Base-by-base conservation (phyloP, 2,329 filamentous ascomycete species). In the Graphiopsis chlorocephala region DNA sequence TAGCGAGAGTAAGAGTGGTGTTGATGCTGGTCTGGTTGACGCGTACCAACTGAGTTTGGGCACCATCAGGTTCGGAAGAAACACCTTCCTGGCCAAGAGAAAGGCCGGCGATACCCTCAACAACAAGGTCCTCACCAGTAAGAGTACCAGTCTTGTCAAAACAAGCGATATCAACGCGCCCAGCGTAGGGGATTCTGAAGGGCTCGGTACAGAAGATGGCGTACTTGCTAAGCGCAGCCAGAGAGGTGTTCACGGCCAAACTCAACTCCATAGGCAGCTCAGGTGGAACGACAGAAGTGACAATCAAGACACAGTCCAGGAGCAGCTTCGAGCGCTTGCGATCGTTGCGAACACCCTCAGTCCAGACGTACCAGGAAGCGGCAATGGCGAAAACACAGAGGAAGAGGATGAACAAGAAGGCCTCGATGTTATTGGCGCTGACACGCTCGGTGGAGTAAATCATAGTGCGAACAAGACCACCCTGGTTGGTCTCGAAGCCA, bases 171-270 rank as follows among this genome's bases (percentile, higher is more conserved):
- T 99, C 96, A 66, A 99, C 91, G 68, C 95, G 91, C 33, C 95
- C 95, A 70, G 93, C 96, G 72, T 91, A 98, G 0, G 96, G 96
- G 73, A 99, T 99, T 64, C 95, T 90, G 87, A 99, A 99, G 29
- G 95, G 95, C 78, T 99, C 96, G 2, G 95, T 99, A 77, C 95
- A 99, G 83, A 97, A 99, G 73, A 99, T 99, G 66, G 96, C 95
- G 71, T 90, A 94, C 78, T 94, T 96, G 79, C 93, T 96, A 42
- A 99, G 83, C 29, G 95, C 94, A 58, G 95, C 93, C 77, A 99
- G 82, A 84, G 92, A 96, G 14, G 95, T 99, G 81, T 99, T 99
- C 76, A 99, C 96, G 56, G 96, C 96, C 73, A 99, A 83, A 79
- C 91, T 97, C 61, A 99, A 86, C 76, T 99, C 96, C 95, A 99